Percentiles rank a stretch among this genome's conserved stretches.
Evolutionary conservation across 805 yeast species (phyloP).

Genomic region (Sugiyamaella boreocaroliniensis): DNA sequence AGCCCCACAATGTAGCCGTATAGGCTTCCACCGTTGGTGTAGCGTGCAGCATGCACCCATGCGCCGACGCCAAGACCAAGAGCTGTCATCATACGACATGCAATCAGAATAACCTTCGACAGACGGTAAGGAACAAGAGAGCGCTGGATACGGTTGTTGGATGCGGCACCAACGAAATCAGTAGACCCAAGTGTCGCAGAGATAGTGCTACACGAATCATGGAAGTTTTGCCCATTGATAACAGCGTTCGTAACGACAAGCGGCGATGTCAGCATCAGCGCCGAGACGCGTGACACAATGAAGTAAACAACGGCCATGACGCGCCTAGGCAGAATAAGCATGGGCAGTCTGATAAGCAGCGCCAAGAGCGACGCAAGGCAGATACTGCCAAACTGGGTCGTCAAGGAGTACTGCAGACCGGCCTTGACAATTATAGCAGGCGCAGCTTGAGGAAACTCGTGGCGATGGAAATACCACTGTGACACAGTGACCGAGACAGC

Average conservation of each 20-base stretch:
- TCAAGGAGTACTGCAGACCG: conserved; percentile 24
- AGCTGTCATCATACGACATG: conserved; percentile 34
- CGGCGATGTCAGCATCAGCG: conserved; percentile 29
- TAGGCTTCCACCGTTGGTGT: conserved; percentile 29
- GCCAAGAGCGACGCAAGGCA: conserved; percentile 29
- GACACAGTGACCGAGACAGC: conserved; percentile 32
- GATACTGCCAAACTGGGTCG: conserved; percentile 33
- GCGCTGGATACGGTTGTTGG: conserved; percentile 4
- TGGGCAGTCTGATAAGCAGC: conserved; percentile 31
- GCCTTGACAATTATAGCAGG: conserved; percentile 19
- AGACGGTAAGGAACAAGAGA: conserved; percentile 33
- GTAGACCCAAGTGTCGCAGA: conserved; percentile 11
- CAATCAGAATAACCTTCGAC: conserved; percentile 32
- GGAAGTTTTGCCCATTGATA: conserved; percentile 29
- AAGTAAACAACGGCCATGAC: conserved; percentile 18
- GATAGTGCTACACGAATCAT: conserved; percentile 28
- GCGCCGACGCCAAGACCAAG: conserved; percentile 32
- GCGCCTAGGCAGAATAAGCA: conserved; percentile 32
- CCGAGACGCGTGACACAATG: conserved; percentile 25
- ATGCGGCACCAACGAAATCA: not conserved
- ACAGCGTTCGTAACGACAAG: conserved; percentile 34
- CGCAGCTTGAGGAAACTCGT: conserved; percentile 19
- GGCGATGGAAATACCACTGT: conserved; percentile 35
- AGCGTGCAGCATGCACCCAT: conserved; percentile 36
- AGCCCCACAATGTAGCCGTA: conserved; percentile 37